Evolutionary conservation across 1,284 basidiomycete genomes (phyloP).

Genomic region (Malassezia japonica): DNA sequence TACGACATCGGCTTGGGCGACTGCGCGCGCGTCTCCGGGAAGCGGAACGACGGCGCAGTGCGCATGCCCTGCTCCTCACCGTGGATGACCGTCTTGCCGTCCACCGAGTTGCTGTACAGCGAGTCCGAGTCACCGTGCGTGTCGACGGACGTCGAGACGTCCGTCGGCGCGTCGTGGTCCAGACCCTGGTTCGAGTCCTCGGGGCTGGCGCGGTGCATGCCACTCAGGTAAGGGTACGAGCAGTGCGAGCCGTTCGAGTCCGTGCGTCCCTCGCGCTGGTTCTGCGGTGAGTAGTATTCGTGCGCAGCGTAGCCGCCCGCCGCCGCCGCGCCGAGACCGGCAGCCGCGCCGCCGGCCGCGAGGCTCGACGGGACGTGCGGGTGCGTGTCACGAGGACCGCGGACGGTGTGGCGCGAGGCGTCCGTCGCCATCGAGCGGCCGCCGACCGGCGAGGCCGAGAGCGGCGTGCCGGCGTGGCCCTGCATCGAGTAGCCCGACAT

Average conservation of each 20-base stretch:
- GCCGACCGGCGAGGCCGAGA: slow-evolving; percentile 9
- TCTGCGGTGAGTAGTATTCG: slow-evolving; percentile 6
- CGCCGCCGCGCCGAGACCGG: neutral
- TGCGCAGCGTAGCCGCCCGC: slow-evolving; percentile 4
- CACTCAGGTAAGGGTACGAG: slow-evolving; percentile 34
- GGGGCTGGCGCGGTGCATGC: slow-evolving; percentile 22
- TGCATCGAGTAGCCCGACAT: neutral
- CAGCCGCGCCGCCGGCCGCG: neutral
- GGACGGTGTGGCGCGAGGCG: slow-evolving; percentile 5
- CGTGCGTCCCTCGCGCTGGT: slow-evolving; percentile 2
- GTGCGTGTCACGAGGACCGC: slow-evolving; percentile 12
- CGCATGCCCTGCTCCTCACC: neutral
- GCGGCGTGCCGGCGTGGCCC: neutral
- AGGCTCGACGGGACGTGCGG: neutral
- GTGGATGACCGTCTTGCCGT: slow-evolving; percentile 10
- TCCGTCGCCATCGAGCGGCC: slow-evolving; percentile 11
- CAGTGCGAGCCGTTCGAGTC: slow-evolving; percentile 23
- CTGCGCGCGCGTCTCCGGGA: slow-evolving; percentile 12
- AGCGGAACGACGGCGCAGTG: slow-evolving; percentile 13
- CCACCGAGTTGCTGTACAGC: slow-evolving; percentile 8
- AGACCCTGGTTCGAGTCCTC: slow-evolving; percentile 5
- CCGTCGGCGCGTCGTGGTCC: neutral
- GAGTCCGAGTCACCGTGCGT: neutral
- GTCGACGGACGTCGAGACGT: neutral
- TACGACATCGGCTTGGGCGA: slow-evolving; percentile 9